Evolutionary conservation across 2,329 filamentous ascomycete genomes (phyloP).

Genomic region (Aspergillus floridensis): DNA sequence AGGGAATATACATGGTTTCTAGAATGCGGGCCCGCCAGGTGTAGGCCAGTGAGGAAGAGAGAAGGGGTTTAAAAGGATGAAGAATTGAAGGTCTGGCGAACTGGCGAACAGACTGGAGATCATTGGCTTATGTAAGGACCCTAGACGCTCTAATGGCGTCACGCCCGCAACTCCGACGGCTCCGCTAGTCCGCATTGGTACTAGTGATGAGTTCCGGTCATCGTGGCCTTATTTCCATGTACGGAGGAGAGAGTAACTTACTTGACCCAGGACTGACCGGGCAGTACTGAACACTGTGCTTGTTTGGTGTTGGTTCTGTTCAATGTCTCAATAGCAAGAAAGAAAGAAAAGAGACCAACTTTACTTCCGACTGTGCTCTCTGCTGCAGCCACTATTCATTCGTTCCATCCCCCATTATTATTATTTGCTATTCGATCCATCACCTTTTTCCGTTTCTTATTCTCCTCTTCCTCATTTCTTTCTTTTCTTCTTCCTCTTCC

Average conservation of each 20-base stretch:
- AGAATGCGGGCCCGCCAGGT: background rate
- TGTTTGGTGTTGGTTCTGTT: conserved; percentile 19
- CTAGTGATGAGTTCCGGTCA: conserved; percentile 36
- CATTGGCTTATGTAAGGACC: background rate
- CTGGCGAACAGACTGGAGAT: background rate
- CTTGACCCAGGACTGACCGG: no score
- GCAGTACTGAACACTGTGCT: background rate
- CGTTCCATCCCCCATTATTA: conserved; percentile 4
- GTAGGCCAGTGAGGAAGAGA: background rate
- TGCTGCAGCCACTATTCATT: background rate
- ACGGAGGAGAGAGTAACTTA: no score
- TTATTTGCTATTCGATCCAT: conserved; percentile 7
- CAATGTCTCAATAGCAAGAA: no score
- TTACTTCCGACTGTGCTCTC: conserved; percentile 2
- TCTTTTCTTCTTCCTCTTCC: background rate
- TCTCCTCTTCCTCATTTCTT: background rate
- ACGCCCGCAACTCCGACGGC: conserved; percentile 8
- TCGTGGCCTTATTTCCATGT: conserved; percentile 36
- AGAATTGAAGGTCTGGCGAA: background rate
- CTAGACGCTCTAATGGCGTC: conserved; percentile 10
- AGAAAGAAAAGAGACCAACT: conserved; percentile 13
- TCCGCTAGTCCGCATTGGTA: conserved; percentile 26
- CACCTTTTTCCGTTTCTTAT: conserved; percentile 9
- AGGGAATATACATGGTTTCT: background rate
- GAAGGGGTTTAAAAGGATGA: background rate